Base-by-base conservation (phyloP, 2,329 filamentous ascomycete species). In the Penicillium nordicum region DNA sequence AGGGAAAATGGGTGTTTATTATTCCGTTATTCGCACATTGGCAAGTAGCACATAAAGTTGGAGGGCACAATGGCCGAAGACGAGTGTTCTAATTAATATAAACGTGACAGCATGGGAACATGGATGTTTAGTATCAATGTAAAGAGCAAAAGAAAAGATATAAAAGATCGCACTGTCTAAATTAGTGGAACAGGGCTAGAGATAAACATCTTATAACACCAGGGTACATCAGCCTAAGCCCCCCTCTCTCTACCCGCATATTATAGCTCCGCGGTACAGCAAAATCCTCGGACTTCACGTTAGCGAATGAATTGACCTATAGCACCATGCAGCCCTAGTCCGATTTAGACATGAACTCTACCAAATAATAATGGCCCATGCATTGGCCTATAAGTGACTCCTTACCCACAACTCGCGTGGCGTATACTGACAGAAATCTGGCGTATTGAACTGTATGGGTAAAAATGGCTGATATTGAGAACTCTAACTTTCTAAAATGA, bases 281-380 rank as follows among this genome's bases (percentile, higher is more conserved):
- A 29, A 30, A 50, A 27, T 14, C 38, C 12, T 50, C 37, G 38
- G 23, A 29, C 10, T 18, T 27, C 18, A 37, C 16, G 32, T 16
- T 9, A 41, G 45, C 53, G 37, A 55, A 53, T 59, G 18, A 50
- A 38, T 46, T n/a, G 45, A 40, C 27, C 37, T 56, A 51, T 56
- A 54, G 11, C 4, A 53, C 21, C 36, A 47, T 41, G 50, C 42
- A 44, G 25, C 52, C 34, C 50, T 40, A 55, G 21, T 52, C 37
- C 46, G 37, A 62, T 61, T 55, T 54, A 49, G 38, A 59, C 47
- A 16, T 50, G 25, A 51, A 41, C 45, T 46, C 57, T 55, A 60
- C 57, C 21, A 16, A 18, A 14, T 21, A 21, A 21, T 21, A 21
- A 21, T 25, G 38, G 11, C 48, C 36, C 32, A 38, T 56, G 41